These are phyloP conservation scores for Telfairia occidentalis DNA, from an alignment of 331 rosid species.

Conservation along the genomic window DNA sequence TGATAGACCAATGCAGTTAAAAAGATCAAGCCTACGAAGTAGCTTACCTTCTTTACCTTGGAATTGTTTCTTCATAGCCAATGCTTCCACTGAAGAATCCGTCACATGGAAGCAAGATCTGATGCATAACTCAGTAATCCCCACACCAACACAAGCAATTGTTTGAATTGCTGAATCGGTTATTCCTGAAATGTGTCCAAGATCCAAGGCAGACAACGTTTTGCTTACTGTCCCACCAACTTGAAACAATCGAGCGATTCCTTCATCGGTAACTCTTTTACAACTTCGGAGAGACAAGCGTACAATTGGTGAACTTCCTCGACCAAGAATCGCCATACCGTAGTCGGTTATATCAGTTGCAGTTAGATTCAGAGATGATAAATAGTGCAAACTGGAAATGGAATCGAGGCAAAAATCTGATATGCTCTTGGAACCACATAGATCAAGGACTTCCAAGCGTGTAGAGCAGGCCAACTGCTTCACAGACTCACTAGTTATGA, in stretches of 20 bases:
- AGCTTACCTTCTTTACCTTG: slow-evolving; percentile 12
- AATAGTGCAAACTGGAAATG: slow-evolving; percentile 12
- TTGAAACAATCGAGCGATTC: slow-evolving; percentile 12
- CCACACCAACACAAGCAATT: slow-evolving; percentile 8
- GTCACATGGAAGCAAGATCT: slow-evolving; percentile 22
- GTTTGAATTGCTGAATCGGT: slow-evolving; percentile 19
- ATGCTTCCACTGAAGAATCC: slow-evolving; percentile 15
- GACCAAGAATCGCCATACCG: slow-evolving; percentile 18
- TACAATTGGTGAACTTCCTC: slow-evolving; percentile 12
- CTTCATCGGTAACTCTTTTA: slow-evolving; percentile 24
- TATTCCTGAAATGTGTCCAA: slow-evolving; percentile 24
- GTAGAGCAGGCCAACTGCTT: slow-evolving; percentile 20
- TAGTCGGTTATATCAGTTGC: slow-evolving; percentile 20
- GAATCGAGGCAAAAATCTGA: slow-evolving; percentile 21
- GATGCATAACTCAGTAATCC: slow-evolving; percentile 20
- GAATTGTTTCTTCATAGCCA: slow-evolving; percentile 16
- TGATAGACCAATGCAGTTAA: slow-evolving; percentile 19
- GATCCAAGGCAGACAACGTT: slow-evolving; percentile 22
- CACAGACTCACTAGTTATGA: slow-evolving; percentile 23
- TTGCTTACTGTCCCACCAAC: slow-evolving; percentile 20
- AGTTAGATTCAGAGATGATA: slow-evolving; percentile 18
- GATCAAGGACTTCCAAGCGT: slow-evolving; percentile 22
- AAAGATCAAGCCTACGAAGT: slow-evolving; percentile 22
- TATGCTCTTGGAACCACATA: slow-evolving; percentile 27
- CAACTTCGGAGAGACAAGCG: slow-evolving; percentile 23